Evolutionary conservation across 2,329 filamentous ascomycete species (phyloP).

Genomic region (Talaromyces pinophilus): DNA sequence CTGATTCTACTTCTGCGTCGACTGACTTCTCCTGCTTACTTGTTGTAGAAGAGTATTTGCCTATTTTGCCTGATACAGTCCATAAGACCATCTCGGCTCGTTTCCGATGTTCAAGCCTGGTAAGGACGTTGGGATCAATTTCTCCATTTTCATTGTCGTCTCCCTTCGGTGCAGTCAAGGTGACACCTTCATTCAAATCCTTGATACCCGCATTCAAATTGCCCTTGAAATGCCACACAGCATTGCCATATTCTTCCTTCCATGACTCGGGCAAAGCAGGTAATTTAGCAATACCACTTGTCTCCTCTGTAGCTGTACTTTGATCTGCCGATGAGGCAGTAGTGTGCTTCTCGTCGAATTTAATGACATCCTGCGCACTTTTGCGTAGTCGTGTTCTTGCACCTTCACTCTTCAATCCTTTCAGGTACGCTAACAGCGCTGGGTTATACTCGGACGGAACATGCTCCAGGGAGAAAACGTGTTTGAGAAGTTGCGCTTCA

Average conservation of each 20-base stretch:
- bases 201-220: conserved; percentile 31
- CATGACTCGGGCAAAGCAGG: conserved; percentile 19
- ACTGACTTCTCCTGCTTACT: conserved; percentile 29
- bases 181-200: conserved; percentile 29
- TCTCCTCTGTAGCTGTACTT: conserved; percentile 23
- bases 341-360: conserved; percentile 44
- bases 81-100: conserved; percentile 43
- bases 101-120: conserved; percentile 39
- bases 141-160: conserved; percentile 23
- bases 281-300: conserved; percentile 24
- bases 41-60: conserved; percentile 22
- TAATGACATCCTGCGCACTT: conserved; percentile 62
- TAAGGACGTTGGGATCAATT: conserved; percentile 30
- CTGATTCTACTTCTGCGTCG: neutral
- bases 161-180: conserved; percentile 1
- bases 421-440: conserved; percentile 74
- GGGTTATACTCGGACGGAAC: conserved; percentile 70
- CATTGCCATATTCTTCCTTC: conserved; percentile 46
- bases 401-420: conserved; percentile 73
- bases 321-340: conserved; percentile 21
- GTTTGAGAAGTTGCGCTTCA: conserved; percentile 81
- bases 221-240: conserved; percentile 53
- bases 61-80: conserved; percentile 25
- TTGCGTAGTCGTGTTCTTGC: conserved; percentile 66
- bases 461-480: conserved; percentile 70